Evolutionary conservation across 805 yeast species (phyloP).

Genomic region (Zygoascus tannicola): DNA sequence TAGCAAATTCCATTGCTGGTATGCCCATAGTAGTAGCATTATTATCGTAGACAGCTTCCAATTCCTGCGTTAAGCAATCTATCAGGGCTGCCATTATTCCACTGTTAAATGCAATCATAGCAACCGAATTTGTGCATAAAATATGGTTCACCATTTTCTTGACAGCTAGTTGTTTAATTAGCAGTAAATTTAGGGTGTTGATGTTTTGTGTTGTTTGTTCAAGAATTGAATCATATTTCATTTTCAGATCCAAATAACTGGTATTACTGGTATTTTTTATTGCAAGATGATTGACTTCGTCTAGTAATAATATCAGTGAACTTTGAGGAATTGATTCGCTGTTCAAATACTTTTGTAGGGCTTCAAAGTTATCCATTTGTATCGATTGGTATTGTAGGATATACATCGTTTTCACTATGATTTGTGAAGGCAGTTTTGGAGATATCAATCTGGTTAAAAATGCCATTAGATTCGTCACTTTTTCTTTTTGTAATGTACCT

Average conservation of each 20-base stretch:
- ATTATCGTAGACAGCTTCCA: neutral
- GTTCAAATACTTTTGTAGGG: neutral
- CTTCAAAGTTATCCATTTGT: neutral
- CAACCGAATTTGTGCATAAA: neutral
- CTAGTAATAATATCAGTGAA: neutral
- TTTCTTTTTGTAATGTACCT: neutral
- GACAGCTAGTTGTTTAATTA: neutral
- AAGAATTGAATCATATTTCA: neutral
- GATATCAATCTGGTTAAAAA: slow-evolving; percentile 1
- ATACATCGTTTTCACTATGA: slow-evolving; percentile 1
- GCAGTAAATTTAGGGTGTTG: neutral
- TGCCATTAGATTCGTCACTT: neutral
- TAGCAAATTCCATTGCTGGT: neutral
- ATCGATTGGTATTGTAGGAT: neutral
- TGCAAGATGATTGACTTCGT: neutral
- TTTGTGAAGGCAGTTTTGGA: slow-evolving; percentile 2
- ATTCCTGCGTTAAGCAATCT: neutral
- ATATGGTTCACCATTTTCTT: neutral
- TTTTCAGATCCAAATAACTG: neutral
- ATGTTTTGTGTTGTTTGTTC: neutral
- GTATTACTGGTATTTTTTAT: neutral
- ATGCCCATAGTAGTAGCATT: neutral
- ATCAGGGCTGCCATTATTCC: neutral
- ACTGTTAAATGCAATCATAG: neutral
- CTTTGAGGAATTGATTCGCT: neutral